Evolutionary conservation across 2,329 filamentous ascomycete genomes (phyloP).

Genomic region (Colletotrichum phormii): DNA sequence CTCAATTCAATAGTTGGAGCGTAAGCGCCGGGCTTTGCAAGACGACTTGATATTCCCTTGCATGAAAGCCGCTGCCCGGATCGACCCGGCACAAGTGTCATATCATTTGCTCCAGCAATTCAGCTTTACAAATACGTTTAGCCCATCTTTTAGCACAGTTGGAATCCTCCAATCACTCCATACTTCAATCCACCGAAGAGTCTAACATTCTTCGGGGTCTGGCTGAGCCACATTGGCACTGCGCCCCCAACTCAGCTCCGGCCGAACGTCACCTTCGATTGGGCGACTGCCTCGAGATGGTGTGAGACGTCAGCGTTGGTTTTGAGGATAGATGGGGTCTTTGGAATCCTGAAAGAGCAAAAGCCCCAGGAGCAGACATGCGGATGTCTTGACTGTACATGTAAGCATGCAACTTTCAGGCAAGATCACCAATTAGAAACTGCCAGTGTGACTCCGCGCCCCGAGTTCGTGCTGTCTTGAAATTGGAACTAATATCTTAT

Average conservation of each 20-base stretch:
- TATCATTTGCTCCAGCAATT: neutral
- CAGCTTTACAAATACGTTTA: neutral
- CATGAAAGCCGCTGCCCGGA: neutral
- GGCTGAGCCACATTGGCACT: constrained; percentile 3
- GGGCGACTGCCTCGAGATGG: neutral
- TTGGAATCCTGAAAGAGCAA: neutral
- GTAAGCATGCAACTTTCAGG: neutral
- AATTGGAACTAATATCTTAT: neutral
- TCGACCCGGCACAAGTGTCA: neutral
- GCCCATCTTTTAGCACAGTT: neutral
- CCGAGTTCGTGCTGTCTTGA: neutral
- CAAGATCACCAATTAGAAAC: neutral
- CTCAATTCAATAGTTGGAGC: neutral
- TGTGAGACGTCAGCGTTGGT: neutral
- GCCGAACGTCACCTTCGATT: neutral
- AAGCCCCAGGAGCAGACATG: neutral
- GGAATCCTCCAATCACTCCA: neutral
- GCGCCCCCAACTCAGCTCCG: neutral
- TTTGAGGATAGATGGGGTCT: neutral
- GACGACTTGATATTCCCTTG: neutral
- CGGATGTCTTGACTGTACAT: neutral
- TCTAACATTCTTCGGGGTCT: neutral
- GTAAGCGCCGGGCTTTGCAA: neutral
- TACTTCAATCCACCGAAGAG: neutral
- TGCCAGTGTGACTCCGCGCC: no score